Percentiles rank a stretch among this genome's conserved stretches.
These are phyloP conservation scores for Tylopilus felleus DNA, from an alignment of 768 basidiomycete genomes.

Conservation along the genomic window DNA sequence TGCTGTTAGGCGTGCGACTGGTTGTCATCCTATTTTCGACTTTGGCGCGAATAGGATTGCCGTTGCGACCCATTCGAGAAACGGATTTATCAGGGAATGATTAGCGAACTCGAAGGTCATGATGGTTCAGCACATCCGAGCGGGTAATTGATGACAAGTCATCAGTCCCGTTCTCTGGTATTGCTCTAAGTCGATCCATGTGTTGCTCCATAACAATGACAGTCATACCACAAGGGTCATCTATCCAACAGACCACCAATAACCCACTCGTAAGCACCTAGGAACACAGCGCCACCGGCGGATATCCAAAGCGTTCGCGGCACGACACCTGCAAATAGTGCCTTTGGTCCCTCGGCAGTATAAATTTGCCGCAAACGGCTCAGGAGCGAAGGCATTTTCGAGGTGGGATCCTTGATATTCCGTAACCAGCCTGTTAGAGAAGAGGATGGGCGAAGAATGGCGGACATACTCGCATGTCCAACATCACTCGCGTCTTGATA, in stretches of 20 bases:
- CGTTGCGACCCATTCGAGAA: no score
- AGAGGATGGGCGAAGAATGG: background rate
- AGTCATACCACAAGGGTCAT: slow-evolving; percentile 3
- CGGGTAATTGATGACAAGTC: background rate
- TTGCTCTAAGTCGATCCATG: background rate
- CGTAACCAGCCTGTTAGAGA: background rate
- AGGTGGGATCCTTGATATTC: slow-evolving; percentile 44
- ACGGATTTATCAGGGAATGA: background rate
- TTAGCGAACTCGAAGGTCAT: background rate
- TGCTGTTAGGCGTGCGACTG: background rate
- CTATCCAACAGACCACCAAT: slow-evolving; percentile 45
- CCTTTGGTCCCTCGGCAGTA: slow-evolving; percentile 60
- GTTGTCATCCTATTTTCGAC: background rate
- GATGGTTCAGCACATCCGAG: background rate
- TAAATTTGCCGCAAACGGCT: slow-evolving; percentile 66
- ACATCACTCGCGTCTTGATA: slow-evolving; percentile 95
- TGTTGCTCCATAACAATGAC: background rate
- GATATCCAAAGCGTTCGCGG: slow-evolving; percentile 97
- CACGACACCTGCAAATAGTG: slow-evolving; percentile 82
- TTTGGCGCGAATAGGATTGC: no score
- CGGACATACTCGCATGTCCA: slow-evolving; percentile 71
- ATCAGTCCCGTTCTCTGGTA: background rate
- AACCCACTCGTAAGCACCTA: slow-evolving; percentile 93
- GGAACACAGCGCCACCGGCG: slow-evolving; percentile 92
- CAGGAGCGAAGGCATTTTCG: slow-evolving; percentile 51